These are phyloP conservation scores for Penicillium silybi DNA, from an alignment of 495 filamentous ascomycete species.

Conservation along the genomic window DNA sequence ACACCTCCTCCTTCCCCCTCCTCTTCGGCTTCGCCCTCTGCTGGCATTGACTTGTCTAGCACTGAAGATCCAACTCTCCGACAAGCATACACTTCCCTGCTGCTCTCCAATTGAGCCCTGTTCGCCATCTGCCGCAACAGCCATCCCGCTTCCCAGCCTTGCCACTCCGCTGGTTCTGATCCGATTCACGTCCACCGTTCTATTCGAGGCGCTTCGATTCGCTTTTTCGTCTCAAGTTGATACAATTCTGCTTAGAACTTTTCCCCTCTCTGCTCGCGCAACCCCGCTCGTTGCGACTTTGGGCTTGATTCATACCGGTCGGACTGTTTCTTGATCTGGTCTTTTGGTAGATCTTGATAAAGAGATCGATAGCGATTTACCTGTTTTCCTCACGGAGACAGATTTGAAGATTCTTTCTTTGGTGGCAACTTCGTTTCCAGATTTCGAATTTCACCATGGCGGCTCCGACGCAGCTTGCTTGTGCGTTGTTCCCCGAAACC, in stretches of 20 bases:
- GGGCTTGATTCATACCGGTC: neutral
- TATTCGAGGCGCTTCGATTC: neutral
- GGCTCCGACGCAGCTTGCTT: conserved; percentile 84
- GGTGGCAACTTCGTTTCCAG: conserved; percentile 11
- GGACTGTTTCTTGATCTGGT: neutral
- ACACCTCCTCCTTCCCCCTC: conserved; percentile 24
- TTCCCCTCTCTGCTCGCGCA: neutral
- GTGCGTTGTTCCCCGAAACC: conserved; percentile 39
- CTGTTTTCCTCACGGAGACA: neutral
- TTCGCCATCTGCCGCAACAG: no score
- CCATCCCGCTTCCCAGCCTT: neutral
- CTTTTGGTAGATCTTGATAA: neutral
- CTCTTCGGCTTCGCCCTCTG: conserved; percentile 37
- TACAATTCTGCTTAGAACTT: neutral
- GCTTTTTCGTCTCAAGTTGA: neutral
- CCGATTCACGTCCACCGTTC: neutral
- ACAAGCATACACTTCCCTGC: conserved; percentile 5
- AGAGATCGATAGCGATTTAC: neutral
- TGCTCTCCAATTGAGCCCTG: conserved; percentile 19
- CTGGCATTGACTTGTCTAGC: conserved; percentile 57
- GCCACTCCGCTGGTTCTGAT: conserved; percentile 8
- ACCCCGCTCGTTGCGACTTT: neutral
- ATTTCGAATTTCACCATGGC: conserved; percentile 58
- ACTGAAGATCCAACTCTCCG: conserved; percentile 24
- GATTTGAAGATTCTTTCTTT: conserved; percentile 6